These are phyloP conservation scores for Saitoella complicata DNA, from an alignment of 805 yeast genomes.

Conservation along the genomic window DNA sequence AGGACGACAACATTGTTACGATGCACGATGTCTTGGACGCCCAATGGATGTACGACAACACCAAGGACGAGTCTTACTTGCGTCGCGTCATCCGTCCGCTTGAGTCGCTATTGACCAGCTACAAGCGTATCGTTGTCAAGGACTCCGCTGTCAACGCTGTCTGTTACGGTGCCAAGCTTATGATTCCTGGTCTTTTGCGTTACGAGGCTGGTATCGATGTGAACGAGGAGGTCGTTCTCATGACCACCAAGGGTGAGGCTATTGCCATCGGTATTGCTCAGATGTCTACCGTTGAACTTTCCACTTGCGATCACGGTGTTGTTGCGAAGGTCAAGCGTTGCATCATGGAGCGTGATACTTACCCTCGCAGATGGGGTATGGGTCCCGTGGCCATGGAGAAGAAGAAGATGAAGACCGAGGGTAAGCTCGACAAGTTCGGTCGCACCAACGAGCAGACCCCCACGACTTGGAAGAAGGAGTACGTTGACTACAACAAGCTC, in stretches of 20 bases:
- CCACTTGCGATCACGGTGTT: slow-evolving; percentile 94
- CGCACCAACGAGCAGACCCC: slow-evolving; percentile 90
- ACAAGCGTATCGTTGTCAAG: slow-evolving; percentile 89
- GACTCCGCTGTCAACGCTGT: slow-evolving; percentile 95
- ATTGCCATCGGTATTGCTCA: slow-evolving; percentile 97
- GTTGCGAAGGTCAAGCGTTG: slow-evolving; percentile 98
- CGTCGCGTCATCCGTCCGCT: slow-evolving; percentile 89
- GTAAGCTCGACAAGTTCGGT: slow-evolving; percentile 92
- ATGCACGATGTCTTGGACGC: slow-evolving; percentile 96
- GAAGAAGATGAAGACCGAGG: slow-evolving; percentile 94
- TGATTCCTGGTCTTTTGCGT: slow-evolving; percentile 96
- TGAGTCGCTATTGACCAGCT: slow-evolving; percentile 83
- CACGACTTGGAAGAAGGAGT: slow-evolving; percentile 72
- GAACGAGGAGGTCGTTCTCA: slow-evolving; percentile 92
- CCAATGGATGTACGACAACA: slow-evolving; percentile 93
- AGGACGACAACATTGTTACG: slow-evolving; percentile 81
- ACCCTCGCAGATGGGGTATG: slow-evolving; percentile 99
- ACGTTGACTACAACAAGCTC: slow-evolving; percentile 47
- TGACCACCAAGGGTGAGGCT: slow-evolving; percentile 99
- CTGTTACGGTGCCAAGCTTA: slow-evolving; percentile 96
- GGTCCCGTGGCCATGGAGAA: slow-evolving; percentile 98
- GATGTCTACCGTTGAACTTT: slow-evolving; percentile 94
- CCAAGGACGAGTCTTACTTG: slow-evolving; percentile 89
- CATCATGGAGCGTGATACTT: slow-evolving; percentile 97
- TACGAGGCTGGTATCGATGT: slow-evolving; percentile 95